phyloP scores from a whole-genome alignment of 768 basidiomycete genomes.

The Lentinula sp. region DNA sequence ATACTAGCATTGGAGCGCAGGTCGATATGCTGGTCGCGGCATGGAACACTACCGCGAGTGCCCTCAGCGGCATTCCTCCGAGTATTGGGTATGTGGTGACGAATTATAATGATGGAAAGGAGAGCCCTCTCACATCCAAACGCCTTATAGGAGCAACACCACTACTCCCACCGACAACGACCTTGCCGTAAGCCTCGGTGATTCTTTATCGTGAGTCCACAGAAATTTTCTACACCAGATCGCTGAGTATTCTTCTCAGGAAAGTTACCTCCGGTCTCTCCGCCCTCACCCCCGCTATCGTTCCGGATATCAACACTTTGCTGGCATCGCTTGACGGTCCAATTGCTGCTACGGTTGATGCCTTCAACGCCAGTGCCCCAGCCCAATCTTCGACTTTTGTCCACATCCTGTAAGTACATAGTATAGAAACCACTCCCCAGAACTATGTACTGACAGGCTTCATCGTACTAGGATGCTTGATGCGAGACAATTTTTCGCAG shows the following conservation, averaged over 20 bases:
- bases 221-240: background rate
- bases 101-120: background rate
- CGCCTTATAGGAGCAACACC: slow-evolving; percentile 24
- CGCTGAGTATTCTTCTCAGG: slow-evolving; percentile 10
- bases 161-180: slow-evolving; percentile 27
- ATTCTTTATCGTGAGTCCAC: slow-evolving; percentile 22
- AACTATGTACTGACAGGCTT: background rate
- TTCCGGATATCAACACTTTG: slow-evolving; percentile 21
- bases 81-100: background rate
- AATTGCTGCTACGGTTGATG: slow-evolving; percentile 16
- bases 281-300: slow-evolving; percentile 18
- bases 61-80: slow-evolving; percentile 15
- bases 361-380: slow-evolving; percentile 26
- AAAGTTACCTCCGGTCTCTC: slow-evolving; percentile 23
- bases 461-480: slow-evolving; percentile 27
- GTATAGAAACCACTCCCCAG: background rate
- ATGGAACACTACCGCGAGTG: slow-evolving; percentile 18
- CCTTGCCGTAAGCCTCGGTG: slow-evolving; percentile 23
- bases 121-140: background rate
- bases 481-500: slow-evolving; percentile 26
- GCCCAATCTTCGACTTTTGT: slow-evolving; percentile 17
- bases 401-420: slow-evolving; percentile 21
- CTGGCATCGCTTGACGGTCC: slow-evolving; percentile 23
- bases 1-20: slow-evolving; percentile 22
- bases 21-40: slow-evolving; percentile 19